Evolutionary conservation across 2,329 filamentous ascomycete genomes (phyloP).

Genomic region (Trichoderma koningiopsis): DNA sequence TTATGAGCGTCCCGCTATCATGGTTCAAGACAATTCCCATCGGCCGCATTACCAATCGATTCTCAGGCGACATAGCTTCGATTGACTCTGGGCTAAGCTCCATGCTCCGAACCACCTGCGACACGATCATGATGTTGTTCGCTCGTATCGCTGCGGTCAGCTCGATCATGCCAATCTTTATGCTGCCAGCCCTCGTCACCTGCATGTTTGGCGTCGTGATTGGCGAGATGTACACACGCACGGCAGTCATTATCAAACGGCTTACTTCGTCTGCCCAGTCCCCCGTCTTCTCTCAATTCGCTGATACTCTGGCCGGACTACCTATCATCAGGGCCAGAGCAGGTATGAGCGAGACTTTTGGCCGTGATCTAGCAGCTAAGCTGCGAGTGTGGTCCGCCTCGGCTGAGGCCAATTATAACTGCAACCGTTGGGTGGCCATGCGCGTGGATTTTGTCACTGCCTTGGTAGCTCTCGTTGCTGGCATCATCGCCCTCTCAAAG

Average conservation of each 20-base stretch:
- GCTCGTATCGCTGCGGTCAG: conserved; percentile 52
- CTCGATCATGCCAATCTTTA: conserved; percentile 55
- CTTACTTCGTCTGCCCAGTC: conserved; percentile 52
- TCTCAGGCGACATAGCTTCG: conserved; percentile 59
- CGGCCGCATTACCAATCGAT: conserved; percentile 57
- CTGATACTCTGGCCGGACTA: conserved; percentile 54
- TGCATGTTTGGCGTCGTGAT: conserved; percentile 50
- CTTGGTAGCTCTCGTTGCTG: conserved; percentile 53
- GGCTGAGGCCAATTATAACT: conserved; percentile 55
- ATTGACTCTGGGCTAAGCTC: conserved; percentile 52
- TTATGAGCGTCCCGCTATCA: conserved; percentile 56
- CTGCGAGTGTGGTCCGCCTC: conserved; percentile 51
- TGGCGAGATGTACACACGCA: conserved; percentile 55
- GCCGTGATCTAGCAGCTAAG: conserved; percentile 52
- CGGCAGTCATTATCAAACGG: conserved; percentile 50
- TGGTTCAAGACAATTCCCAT: conserved; percentile 60
- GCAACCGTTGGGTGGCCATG: conserved; percentile 60
- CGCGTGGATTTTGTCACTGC: conserved; percentile 58
- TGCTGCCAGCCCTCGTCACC: conserved; percentile 49
- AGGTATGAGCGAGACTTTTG: conserved; percentile 52
- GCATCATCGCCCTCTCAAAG: conserved; percentile 54
- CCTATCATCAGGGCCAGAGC: conserved; percentile 54
- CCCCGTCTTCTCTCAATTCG: conserved; percentile 60
- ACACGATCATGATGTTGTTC: conserved; percentile 46
- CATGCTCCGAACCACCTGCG: conserved; percentile 48